phyloP scores from a whole-genome alignment of 2,329 filamentous ascomycete species.

The Byssothecium circinans region DNA sequence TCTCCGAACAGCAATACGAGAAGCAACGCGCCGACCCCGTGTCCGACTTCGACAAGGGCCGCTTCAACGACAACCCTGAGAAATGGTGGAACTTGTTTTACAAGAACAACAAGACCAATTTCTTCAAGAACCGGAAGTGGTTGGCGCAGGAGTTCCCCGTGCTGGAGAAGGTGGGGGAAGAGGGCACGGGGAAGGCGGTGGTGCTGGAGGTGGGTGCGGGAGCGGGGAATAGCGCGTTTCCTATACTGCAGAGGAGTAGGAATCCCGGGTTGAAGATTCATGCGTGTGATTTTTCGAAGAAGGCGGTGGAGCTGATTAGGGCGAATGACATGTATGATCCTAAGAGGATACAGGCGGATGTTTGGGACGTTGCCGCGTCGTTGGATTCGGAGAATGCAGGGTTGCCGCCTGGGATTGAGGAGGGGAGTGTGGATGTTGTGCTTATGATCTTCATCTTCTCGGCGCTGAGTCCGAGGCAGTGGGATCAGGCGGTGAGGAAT shows the following conservation, averaged over 20 bases:
- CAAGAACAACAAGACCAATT: constrained; percentile 94
- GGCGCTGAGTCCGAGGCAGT: constrained; percentile 81
- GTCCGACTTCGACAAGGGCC: constrained; percentile 87
- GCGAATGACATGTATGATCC: constrained; percentile 74
- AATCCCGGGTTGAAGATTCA: constrained; percentile 82
- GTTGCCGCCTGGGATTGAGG: constrained; percentile 74
- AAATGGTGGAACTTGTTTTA: constrained; percentile 99
- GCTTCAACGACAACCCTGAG: constrained; percentile 86
- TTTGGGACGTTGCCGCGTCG: constrained; percentile 78
- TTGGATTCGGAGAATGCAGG: constrained; percentile 51
- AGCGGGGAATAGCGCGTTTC: constrained; percentile 95
- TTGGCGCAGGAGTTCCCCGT: constrained; percentile 93
- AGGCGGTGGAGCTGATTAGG: constrained; percentile 91
- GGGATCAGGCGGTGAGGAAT: constrained; percentile 79
- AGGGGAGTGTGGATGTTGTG: constrained; percentile 85
- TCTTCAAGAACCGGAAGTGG: constrained; percentile 99
- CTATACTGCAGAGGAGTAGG: constrained; percentile 79
- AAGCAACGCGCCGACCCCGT: constrained; percentile 86
- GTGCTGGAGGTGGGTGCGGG: constrained; percentile 92
- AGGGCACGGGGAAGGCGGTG: constrained; percentile 68
- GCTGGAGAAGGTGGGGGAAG: constrained; percentile 71
- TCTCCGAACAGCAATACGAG: constrained; percentile 79
- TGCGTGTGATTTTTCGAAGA: constrained; percentile 95
- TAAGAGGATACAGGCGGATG: constrained; percentile 77
- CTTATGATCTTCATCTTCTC: constrained; percentile 98